phyloP scores from a whole-genome alignment of 805 yeast species.

The Myxozyma monticola region DNA sequence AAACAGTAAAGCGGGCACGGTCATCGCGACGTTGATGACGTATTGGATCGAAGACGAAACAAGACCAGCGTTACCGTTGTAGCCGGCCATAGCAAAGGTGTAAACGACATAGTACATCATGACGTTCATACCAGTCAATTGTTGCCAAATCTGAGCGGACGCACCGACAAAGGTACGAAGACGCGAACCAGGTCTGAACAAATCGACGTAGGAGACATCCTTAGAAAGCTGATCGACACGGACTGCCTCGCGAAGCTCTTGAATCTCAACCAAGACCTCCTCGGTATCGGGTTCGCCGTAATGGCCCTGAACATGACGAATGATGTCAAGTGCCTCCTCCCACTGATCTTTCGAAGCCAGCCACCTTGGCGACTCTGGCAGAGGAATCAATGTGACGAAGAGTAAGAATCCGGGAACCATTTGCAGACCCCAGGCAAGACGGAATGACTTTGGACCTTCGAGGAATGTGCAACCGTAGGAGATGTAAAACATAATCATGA shows the following conservation, averaged over 20 bases:
- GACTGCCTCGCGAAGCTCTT: constrained; percentile 59
- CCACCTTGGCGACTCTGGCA: constrained; percentile 49
- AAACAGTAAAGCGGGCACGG: constrained; percentile 60
- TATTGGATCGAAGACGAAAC: constrained; percentile 62
- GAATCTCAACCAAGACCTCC: constrained; percentile 54
- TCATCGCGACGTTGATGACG: constrained; percentile 53
- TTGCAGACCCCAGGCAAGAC: constrained; percentile 62
- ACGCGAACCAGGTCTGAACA: constrained; percentile 53
- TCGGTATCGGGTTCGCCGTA: constrained; percentile 1
- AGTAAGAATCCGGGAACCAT: constrained; percentile 53
- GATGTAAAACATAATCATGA: constrained; percentile 56
- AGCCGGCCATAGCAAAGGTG: constrained; percentile 48
- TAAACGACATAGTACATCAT: constrained; percentile 69
- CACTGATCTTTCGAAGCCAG: constrained; percentile 52
- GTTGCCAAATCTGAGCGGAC: constrained; percentile 55
- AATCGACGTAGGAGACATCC: constrained; percentile 43
- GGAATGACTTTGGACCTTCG: constrained; percentile 44
- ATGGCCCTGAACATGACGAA: constrained; percentile 39
- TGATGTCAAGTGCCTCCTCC: constrained; percentile 45
- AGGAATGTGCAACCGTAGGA: constrained; percentile 48
- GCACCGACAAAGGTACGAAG: constrained; percentile 54
- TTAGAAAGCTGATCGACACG: constrained; percentile 53
- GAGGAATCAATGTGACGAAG: constrained; percentile 44
- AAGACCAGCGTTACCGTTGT: constrained; percentile 44
- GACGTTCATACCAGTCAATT: constrained; percentile 65